phyloP scores from a whole-genome alignment of 257 asterid species.

The Coffea eugenioides region DNA sequence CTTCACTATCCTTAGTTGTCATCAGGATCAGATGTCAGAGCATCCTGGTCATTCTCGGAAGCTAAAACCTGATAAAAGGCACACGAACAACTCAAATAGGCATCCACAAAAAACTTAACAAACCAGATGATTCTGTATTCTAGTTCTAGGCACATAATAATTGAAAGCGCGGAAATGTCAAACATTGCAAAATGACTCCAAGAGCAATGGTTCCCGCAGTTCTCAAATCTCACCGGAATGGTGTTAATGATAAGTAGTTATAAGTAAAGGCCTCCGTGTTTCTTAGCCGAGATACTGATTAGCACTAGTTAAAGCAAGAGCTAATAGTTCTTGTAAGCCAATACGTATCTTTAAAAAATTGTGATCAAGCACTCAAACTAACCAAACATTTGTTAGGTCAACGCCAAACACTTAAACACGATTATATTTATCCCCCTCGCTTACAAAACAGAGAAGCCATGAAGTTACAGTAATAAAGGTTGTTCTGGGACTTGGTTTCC shows the following conservation, averaged over 20 bases:
- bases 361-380: background rate
- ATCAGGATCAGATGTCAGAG: slow-evolving; percentile 94
- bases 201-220: background rate
- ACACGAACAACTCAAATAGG: background rate
- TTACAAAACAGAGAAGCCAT: background rate
- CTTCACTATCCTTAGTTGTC: slow-evolving; percentile 88
- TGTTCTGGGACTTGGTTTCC: background rate
- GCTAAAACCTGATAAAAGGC: slow-evolving; percentile 69
- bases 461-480: background rate
- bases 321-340: background rate
- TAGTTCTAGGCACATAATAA: slow-evolving; percentile 10
- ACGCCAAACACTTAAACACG: background rate
- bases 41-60: slow-evolving; percentile 98
- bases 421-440: background rate
- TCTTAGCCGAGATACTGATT: background rate
- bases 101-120: background rate
- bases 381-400: background rate
- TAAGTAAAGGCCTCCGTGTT: background rate
- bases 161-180: background rate
- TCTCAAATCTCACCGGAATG: background rate
- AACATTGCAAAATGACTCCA: background rate
- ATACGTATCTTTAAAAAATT: background rate
- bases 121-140: background rate
- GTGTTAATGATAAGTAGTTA: background rate
- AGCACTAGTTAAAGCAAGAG: background rate